Evolutionary conservation across 768 basidiomycete species (phyloP).

Genomic region (Lanmaoa pseudosensibilis): DNA sequence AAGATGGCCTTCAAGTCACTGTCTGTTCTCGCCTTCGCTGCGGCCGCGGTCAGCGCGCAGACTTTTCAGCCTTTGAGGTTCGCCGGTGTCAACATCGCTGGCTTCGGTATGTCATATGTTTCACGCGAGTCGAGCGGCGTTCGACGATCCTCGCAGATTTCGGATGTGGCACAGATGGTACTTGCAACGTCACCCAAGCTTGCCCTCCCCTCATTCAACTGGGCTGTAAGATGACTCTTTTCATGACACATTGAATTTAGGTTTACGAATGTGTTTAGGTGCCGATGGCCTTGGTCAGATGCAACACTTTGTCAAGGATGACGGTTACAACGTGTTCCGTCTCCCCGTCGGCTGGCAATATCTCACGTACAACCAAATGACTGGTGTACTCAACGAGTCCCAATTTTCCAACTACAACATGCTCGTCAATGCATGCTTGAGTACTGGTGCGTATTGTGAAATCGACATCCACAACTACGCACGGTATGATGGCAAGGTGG

Average conservation of each 20-base stretch:
- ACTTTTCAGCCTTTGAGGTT: slow-evolving; percentile 30
- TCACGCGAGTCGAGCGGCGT: not conserved
- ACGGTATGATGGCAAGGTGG: slow-evolving; percentile 48
- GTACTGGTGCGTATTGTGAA: slow-evolving; percentile 50
- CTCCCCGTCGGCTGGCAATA: slow-evolving; percentile 64
- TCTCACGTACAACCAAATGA: slow-evolving; percentile 39
- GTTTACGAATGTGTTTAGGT: slow-evolving; percentile 3
- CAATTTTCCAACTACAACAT: slow-evolving; percentile 55
- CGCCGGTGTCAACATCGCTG: slow-evolving; percentile 53
- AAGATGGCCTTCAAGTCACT: slow-evolving; percentile 22
- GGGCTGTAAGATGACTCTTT: slow-evolving; percentile 33
- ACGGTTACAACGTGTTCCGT: slow-evolving; percentile 58
- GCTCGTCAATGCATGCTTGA: slow-evolving; percentile 40
- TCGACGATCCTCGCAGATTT: slow-evolving; percentile 36
- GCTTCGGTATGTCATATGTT: slow-evolving; percentile 37
- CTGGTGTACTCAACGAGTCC: slow-evolving; percentile 40
- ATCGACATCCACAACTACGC: slow-evolving; percentile 66
- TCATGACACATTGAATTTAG: not conserved
- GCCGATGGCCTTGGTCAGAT: slow-evolving; percentile 47
- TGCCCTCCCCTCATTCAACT: slow-evolving; percentile 47
- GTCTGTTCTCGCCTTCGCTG: slow-evolving; percentile 11
- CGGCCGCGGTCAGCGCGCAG: slow-evolving; percentile 19
- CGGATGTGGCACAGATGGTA: slow-evolving; percentile 47
- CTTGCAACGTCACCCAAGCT: slow-evolving; percentile 39
- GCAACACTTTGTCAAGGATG: slow-evolving; percentile 55